Base-by-base conservation (phyloP, 179 eudicot genomes). In the Silene vulgaris region DNA sequence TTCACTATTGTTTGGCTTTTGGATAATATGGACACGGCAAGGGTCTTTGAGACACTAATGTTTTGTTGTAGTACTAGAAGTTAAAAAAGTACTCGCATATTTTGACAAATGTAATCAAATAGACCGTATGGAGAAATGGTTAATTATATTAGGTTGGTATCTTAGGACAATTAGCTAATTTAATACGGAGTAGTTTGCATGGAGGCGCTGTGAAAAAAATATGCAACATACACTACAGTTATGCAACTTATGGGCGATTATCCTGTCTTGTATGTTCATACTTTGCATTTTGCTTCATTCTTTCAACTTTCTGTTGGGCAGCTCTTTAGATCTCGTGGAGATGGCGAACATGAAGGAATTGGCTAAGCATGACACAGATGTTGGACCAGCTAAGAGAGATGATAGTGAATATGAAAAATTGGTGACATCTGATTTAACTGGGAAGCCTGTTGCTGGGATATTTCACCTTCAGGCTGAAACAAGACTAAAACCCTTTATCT, bases 371-470 rank as follows among this genome's bases (percentile, higher is more conserved):
- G 79, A 77, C 57, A 50, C 19, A 45, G 79, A 82, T 45, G 72
- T 63, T 77, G 84, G 81, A 69, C 85, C 79, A 50, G 81, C 73
- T 65, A 70, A 14, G 28, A 82, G 78, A 83, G 91, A 86, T 48
- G 87, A 89, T 43, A 87, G 83, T 75, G 93, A 88, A 79, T 88
- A 84, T 80, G 89, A 78, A 43, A 83, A 90, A 65, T 80, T 93
- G 78, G 90, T 86, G 78, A 79, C 84, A 71, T 80, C 91, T 67
- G 79, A 82, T 80, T 86, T 81, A 69, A 69, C 80, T 61, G 76
- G 76, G 65, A 74, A 57, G 79, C 61, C 84, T 69, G 97, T 86
- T 82, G 76, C 78, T 81, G 81, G 77, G 74, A 74, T 21, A 73
- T 80, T 74, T 45, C 84, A 77, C 72, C 73, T 86, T 68, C 80